Base-by-base conservation (phyloP, 148 eudicot genomes). In the Silene conica region DNA sequence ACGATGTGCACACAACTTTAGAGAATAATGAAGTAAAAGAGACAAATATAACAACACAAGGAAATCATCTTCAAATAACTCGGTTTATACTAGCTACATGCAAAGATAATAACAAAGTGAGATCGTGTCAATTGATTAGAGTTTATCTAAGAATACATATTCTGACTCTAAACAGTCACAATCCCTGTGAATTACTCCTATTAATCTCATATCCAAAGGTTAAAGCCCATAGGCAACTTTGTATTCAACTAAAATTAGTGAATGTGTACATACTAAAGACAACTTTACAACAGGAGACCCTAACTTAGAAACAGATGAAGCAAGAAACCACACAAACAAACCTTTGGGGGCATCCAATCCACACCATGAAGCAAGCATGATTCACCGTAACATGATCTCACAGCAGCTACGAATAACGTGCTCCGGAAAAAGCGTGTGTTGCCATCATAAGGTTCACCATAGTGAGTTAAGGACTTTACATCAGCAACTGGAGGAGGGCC, bases 301-400 rank as follows among this genome's bases (percentile, higher is more conserved):
- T 31, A 13, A 38, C 20, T 38, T 31, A 15, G 38, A 65, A 65
- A 31, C 46, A 65, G 45, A 31, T 3, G 69, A 65, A 16, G 22
- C 18, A 63, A 38, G 43, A 8, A 18, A 20, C 11, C 69, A 31
- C 34, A 31, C 34, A 31, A 31, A 31, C 67, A 61, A 63, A 92
- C 98, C 97, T 94, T 94, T 72, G 98, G 98, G n/a, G 98, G 96
- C 98, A 94, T 94, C 98, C 98, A 94, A 67, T 94, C 98, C 55
- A 86, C 92, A 55, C 98, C 98, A 81, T 94, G 98, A 76, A 94
- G 98, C 89, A 94, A 74, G 83, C 89, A 88, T 55, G 97, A 90
- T 90, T 94, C 96, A 74, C 89, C 93, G 80, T 94, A 94, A 77
- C 91, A 91, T 63, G 98, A 88, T 82, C 98, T 87, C 70, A 95